A percentile compares a stretch with the other conserved stretches of the same genome.
Conservation (phyloP, 2,329 filamentous ascomycete species). For the Elsinoe perseae region DNA sequence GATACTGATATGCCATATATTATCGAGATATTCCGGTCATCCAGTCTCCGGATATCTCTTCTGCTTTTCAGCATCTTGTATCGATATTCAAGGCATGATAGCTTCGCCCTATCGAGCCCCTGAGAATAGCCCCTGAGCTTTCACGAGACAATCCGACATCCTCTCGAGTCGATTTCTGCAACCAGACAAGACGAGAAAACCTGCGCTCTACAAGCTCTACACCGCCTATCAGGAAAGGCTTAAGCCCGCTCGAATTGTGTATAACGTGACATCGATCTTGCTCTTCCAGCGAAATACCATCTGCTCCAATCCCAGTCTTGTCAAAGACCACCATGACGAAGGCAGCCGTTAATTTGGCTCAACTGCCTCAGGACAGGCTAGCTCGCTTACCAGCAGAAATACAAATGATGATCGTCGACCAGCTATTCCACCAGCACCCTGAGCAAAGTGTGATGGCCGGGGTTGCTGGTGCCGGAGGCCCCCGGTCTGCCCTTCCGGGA, state of each 20-base stretch:
- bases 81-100: too few species aligned
- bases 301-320: too few species aligned
- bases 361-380: not conserved
- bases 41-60: not conserved
- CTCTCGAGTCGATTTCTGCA: too few species aligned
- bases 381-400: not conserved
- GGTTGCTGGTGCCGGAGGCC: not conserved
- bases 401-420: not conserved
- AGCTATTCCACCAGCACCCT: not conserved
- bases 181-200: too few species aligned
- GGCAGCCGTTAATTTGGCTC: too few species aligned
- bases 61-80: not conserved
- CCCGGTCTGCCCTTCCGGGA: not conserved
- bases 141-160: not conserved
- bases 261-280: too few species aligned
- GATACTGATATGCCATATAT: too few species aligned
- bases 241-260: too few species aligned
- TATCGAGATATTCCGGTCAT: not conserved
- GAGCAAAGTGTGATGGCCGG: not conserved
- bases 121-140: not conserved
- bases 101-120: not conserved
- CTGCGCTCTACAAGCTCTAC: too few species aligned
- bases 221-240: too few species aligned
- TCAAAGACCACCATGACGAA: not conserved
- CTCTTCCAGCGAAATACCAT: too few species aligned